Conservation (phyloP, 2,329 filamentous ascomycete genomes). For the Colletotrichum shisoi region DNA sequence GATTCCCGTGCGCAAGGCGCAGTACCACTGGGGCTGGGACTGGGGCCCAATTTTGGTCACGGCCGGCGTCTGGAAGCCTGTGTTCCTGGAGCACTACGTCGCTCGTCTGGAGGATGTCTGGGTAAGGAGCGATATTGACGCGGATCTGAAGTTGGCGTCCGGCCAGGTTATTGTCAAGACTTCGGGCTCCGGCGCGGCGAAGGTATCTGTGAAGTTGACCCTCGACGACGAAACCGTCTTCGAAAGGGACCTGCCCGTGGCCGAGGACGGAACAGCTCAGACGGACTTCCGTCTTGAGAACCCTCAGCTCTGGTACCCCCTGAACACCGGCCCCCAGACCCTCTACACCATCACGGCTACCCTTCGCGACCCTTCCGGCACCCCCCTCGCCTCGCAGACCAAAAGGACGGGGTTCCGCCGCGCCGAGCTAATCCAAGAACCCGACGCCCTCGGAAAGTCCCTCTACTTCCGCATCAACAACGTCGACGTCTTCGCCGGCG, state of each 20-base stretch:
- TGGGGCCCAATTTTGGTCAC: constrained; percentile 72
- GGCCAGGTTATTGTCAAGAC: constrained; percentile 51
- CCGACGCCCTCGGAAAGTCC: constrained; percentile 38
- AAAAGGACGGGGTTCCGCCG: constrained; percentile 40
- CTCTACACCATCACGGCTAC: constrained; percentile 35
- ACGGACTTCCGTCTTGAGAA: constrained; percentile 21
- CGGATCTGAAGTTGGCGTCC: constrained; percentile 50
- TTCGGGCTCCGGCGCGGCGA: constrained; percentile 44
- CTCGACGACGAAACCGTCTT: constrained; percentile 38
- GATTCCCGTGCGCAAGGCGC: constrained; percentile 63
- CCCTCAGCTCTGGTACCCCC: constrained; percentile 39
- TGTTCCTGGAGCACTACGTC: constrained; percentile 70
- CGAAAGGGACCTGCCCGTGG: constrained; percentile 24
- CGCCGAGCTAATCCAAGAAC: constrained; percentile 38
- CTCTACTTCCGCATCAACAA: constrained; percentile 42
- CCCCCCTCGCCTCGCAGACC: constrained; percentile 12
- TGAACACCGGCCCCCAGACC: constrained; percentile 32
- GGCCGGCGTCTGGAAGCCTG: constrained; percentile 71
- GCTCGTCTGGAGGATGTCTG: constrained; percentile 67
- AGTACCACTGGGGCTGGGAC: constrained; percentile 77
- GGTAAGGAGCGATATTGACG: constrained; percentile 48
- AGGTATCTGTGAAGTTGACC: constrained; percentile 44
- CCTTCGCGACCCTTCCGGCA: constrained; percentile 16
- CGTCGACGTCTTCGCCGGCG: constrained; percentile 39
- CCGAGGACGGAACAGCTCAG: constrained; percentile 6